A percentile compares a stretch with the other conserved stretches of the same genome.
Evolutionary conservation across 2,329 filamentous ascomycete species (phyloP).

Genomic region (Acephala macrosclerotiorum): DNA sequence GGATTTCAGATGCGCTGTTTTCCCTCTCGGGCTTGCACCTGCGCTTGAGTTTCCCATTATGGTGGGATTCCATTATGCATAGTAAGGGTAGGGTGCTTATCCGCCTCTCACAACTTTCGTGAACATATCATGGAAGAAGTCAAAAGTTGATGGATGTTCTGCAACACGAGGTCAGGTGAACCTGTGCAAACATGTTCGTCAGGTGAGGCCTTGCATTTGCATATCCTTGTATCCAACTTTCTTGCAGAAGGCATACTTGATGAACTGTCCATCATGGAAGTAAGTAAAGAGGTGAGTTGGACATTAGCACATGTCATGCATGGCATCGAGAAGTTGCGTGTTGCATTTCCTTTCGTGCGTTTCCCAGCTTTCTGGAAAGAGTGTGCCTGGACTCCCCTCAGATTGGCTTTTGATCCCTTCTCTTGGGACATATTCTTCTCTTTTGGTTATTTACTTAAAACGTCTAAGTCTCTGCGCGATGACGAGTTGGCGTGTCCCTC

Average conservation of each 20-base stretch:
- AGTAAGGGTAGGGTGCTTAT: neutral
- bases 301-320: conserved; percentile 1
- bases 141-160: too few relatives aligned
- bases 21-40: too few relatives aligned
- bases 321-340: neutral
- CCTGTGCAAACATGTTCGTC: neutral
- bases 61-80: neutral
- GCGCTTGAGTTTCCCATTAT: neutral
- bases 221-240: too few relatives aligned
- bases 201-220: neutral
- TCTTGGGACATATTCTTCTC: too few relatives aligned
- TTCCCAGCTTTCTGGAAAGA: neutral
- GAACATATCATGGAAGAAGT: too few relatives aligned
- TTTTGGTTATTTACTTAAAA: too few relatives aligned
- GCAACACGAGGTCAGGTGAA: neutral
- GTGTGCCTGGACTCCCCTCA: too few relatives aligned
- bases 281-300: neutral
- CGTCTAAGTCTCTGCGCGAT: too few relatives aligned
- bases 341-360: neutral
- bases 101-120: neutral
- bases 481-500: too few relatives aligned
- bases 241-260: neutral
- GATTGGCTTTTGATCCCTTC: too few relatives aligned
- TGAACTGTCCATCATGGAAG: neutral
- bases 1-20: too few relatives aligned